A percentile compares a stretch with the other conserved stretches of the same genome.
These are phyloP conservation scores for Blastobotrys peoriensis DNA, from an alignment of 805 yeast genomes.

Conservation along the genomic window DNA sequence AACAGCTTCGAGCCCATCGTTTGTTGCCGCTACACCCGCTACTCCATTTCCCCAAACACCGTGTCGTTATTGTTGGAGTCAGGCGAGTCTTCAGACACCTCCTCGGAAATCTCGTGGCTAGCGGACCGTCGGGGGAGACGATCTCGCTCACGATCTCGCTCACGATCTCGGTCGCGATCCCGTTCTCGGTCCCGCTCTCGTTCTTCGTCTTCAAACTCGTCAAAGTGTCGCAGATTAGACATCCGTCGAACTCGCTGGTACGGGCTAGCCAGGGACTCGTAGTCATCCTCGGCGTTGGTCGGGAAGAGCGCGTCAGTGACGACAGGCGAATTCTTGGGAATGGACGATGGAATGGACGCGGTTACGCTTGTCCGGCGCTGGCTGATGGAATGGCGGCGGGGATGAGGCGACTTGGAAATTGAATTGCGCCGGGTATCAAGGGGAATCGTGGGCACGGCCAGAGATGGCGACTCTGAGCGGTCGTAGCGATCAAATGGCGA, in stretches of 20 bases:
- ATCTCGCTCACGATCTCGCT: slow-evolving; percentile 11
- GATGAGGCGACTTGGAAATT: slow-evolving; percentile 2
- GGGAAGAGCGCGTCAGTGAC: slow-evolving; percentile 17
- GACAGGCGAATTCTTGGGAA: slow-evolving; percentile 6
- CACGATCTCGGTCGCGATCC: slow-evolving; percentile 12
- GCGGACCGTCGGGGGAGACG: slow-evolving; percentile 6
- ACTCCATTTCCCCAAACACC: slow-evolving; percentile 36
- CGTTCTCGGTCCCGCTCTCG: slow-evolving; percentile 10
- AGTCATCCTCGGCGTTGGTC: slow-evolving; percentile 13
- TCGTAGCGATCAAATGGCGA: slow-evolving; percentile 6
- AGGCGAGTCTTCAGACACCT: slow-evolving; percentile 7
- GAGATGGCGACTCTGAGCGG: slow-evolving; percentile 1
- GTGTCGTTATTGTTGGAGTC: slow-evolving; percentile 24
- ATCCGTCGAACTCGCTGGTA: slow-evolving; percentile 15
- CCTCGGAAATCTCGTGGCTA: slow-evolving; percentile 8
- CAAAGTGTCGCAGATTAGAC: slow-evolving; percentile 18
- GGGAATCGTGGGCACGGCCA: slow-evolving; percentile 12
- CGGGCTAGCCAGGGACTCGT: slow-evolving; percentile 18
- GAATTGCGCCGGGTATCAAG: slow-evolving; percentile 15
- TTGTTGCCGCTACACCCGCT: no score
- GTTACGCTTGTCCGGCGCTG: background rate
- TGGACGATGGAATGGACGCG: slow-evolving; percentile 6
- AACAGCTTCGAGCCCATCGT: no score
- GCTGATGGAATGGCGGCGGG: background rate
- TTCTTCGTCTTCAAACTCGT: slow-evolving; percentile 3